Conservation (phyloP, 208 protist species). For the Leishmania martiniquensis region DNA sequence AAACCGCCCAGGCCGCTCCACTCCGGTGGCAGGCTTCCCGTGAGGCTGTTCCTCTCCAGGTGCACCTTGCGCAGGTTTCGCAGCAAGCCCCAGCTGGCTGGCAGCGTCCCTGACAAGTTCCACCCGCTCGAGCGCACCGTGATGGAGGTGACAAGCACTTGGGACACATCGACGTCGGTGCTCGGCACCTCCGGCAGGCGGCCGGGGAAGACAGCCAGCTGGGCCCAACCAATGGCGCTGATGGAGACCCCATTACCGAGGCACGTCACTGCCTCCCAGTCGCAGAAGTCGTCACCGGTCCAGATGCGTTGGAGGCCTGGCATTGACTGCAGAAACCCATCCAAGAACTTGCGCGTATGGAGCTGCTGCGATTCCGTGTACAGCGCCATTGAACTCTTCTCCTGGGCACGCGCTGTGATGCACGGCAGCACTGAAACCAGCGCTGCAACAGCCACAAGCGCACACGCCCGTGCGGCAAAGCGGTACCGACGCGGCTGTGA, state of each 20-base stretch:
- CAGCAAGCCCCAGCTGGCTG: conserved; percentile 3
- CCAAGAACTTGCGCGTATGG: conserved; percentile 11
- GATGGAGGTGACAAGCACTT: conserved; percentile 7
- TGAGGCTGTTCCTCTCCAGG: background rate
- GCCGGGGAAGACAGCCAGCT: background rate
- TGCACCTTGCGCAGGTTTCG: background rate
- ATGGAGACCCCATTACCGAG: background rate
- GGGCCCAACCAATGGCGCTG: background rate
- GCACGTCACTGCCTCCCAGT: conserved; percentile 8
- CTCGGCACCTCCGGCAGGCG: conserved; percentile 11
- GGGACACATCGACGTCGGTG: conserved; percentile 1
- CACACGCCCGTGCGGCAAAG: background rate
- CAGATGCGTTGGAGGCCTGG: conserved; percentile 1
- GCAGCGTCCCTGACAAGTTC: background rate
- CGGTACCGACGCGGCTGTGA: background rate
- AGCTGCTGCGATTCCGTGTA: conserved; percentile 16
- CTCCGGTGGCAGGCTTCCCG: background rate
- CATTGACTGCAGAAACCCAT: conserved; percentile 10
- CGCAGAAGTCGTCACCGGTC: conserved; percentile 17
- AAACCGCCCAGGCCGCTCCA: background rate
- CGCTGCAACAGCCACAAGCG: background rate
- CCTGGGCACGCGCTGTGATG: background rate
- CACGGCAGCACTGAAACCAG: background rate
- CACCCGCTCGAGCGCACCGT: background rate
- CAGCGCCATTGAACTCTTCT: background rate